phyloP scores from a whole-genome alignment of 495 filamentous ascomycete genomes.

The Trypethelium eluteriae region DNA sequence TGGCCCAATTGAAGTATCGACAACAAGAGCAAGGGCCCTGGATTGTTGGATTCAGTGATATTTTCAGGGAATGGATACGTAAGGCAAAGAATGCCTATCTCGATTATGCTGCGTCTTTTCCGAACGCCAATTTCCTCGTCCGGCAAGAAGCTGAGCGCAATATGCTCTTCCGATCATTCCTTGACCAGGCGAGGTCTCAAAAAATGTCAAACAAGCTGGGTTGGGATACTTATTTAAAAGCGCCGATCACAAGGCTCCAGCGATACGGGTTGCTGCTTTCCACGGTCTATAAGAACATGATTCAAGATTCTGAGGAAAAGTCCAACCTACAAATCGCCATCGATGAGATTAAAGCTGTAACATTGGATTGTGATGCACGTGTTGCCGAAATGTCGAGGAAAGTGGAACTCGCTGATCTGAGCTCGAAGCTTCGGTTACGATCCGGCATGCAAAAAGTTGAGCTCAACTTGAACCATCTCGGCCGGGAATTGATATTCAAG shows the following conservation, averaged over 20 bases:
- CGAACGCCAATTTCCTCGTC: constrained; percentile 72
- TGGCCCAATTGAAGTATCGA: constrained; percentile 92
- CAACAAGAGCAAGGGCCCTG: constrained; percentile 96
- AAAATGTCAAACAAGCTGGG: constrained; percentile 76
- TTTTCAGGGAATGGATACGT: constrained; percentile 97
- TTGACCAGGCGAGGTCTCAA: constrained; percentile 69
- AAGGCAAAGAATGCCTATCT: constrained; percentile 86
- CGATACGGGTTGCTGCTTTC: constrained; percentile 77
- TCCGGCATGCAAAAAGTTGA: constrained; percentile 83
- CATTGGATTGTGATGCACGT: constrained; percentile 82
- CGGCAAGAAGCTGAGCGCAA: constrained; percentile 81
- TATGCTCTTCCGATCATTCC: constrained; percentile 74
- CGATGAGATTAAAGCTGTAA: constrained; percentile 91
- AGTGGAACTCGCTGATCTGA: constrained; percentile 81
- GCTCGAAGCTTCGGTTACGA: constrained; percentile 69
- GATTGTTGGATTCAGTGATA: constrained; percentile 88
- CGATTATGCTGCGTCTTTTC: constrained; percentile 83
- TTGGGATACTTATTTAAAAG: constrained; percentile 91
- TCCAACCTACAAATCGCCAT: constrained; percentile 75
- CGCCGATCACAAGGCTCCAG: constrained; percentile 87
- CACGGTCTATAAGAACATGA: constrained; percentile 78
- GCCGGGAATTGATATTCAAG: constrained; percentile 77
- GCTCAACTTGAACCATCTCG: constrained; percentile 84
- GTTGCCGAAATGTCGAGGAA: constrained; percentile 93
- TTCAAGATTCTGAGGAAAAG: constrained; percentile 81